Evolutionary conservation across 139 green algal species (phyloP).

Genomic region (Chlamydomonas incerta): DNA sequence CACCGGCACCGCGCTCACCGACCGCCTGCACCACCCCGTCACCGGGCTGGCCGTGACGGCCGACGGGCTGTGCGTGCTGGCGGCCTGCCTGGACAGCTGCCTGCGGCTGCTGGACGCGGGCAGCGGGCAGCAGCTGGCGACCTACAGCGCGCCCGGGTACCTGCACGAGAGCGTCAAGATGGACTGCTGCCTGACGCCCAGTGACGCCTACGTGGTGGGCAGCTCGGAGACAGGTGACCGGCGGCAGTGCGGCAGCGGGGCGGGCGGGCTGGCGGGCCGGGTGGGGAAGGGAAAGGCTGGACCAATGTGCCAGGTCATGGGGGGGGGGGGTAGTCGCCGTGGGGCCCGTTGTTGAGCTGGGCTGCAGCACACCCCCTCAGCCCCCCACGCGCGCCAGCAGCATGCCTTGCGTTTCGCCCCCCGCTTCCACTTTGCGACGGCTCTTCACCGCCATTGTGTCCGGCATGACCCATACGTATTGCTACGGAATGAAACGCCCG

Average conservation of each 20-base stretch:
- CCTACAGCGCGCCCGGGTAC: slow-evolving; percentile 80
- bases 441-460: too few species aligned
- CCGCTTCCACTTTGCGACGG: too few species aligned
- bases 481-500: neutral
- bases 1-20: slow-evolving; percentile 75
- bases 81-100: slow-evolving; percentile 81
- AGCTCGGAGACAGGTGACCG: slow-evolving; percentile 88
- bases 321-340: too few species aligned
- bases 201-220: slow-evolving; percentile 81
- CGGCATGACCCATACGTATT: too few species aligned
- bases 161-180: slow-evolving; percentile 75
- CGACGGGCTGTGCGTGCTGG: slow-evolving; percentile 75
- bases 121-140: slow-evolving; percentile 81
- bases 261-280: too few species aligned
- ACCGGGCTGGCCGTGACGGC: slow-evolving; percentile 61
- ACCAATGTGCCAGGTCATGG: too few species aligned
- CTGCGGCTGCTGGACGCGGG: slow-evolving; percentile 64
- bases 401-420: too few species aligned
- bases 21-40: slow-evolving; percentile 82
- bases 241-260: too few species aligned
- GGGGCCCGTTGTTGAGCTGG: too few species aligned
- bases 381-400: too few species aligned
- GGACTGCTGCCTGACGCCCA: slow-evolving; percentile 80
- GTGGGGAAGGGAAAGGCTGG: too few species aligned
- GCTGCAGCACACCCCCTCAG: too few species aligned